Evolutionary conservation across 2,329 filamentous ascomycete species (phyloP).

Genomic region (Alternaria sp.): DNA sequence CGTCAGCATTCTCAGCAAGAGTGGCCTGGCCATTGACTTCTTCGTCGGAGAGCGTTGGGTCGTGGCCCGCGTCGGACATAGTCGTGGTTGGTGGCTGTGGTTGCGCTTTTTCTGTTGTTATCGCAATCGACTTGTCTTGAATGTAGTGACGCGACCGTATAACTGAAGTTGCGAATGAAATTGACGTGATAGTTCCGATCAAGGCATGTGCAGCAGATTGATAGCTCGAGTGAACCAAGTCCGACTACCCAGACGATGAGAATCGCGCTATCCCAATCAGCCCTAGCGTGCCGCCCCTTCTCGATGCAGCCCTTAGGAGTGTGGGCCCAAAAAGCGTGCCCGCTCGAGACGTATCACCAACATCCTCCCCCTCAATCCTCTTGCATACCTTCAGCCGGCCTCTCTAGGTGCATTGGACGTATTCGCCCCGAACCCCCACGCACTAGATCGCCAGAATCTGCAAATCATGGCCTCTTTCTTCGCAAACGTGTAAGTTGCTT

Average conservation of each 20-base stretch:
- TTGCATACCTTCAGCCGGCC: constrained; percentile 35
- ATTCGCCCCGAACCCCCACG: constrained; percentile 17
- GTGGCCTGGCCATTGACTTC: constrained; percentile 46
- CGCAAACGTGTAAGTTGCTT: constrained; percentile 55
- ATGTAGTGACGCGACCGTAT: constrained; percentile 2
- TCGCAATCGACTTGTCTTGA: neutral
- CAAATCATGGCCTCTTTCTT: constrained; percentile 53
- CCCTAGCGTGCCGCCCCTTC: constrained; percentile 43
- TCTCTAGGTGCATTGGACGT: constrained; percentile 22
- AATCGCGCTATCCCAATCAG: constrained; percentile 30
- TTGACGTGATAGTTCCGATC: constrained; percentile 11
- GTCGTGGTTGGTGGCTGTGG: constrained; percentile 17
- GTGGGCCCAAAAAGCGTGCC: constrained; percentile 41
- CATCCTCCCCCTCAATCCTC: constrained; percentile 33
- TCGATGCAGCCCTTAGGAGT: constrained; percentile 32
- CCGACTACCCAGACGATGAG: constrained; percentile 32
- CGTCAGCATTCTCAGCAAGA: constrained; percentile 43
- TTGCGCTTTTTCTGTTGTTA: neutral
- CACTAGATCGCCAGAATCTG: constrained; percentile 20
- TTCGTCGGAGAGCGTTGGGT: constrained; percentile 48
- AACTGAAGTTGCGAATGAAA: neutral
- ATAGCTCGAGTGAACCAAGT: constrained; percentile 32
- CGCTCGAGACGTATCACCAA: constrained; percentile 46
- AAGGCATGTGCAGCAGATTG: constrained; percentile 10
- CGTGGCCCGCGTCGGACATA: constrained; percentile 52